Conservation (phyloP, 2,329 filamentous ascomycete genomes). For the Fusarium sarcochroum region DNA sequence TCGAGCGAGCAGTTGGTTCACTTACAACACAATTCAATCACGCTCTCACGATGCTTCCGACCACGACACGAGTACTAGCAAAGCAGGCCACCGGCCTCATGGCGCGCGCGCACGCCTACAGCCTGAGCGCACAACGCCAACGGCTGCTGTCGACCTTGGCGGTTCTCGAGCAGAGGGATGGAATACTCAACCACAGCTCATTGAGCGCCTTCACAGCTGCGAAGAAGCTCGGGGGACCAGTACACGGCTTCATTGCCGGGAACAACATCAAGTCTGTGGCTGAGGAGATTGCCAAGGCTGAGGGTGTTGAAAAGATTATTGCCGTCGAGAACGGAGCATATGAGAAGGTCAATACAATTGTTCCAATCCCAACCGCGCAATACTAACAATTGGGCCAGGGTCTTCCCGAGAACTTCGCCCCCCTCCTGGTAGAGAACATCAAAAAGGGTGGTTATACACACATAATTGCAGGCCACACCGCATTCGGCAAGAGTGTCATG, state of each 20-base stretch:
- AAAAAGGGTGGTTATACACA: constrained; percentile 96
- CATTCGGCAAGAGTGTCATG: constrained; percentile 96
- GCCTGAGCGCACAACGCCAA: constrained; percentile 51
- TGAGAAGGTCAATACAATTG: constrained; percentile 76
- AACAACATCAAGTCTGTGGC: constrained; percentile 81
- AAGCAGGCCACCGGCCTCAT: constrained; percentile 48
- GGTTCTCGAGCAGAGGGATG: constrained; percentile 91
- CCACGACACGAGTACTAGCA: constrained; percentile 49
- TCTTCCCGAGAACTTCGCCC: constrained; percentile 94
- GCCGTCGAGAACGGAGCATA: constrained; percentile 90
- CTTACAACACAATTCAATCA: constrained; percentile 29
- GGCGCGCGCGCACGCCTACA: constrained; percentile 44
- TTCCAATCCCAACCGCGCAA: not conserved
- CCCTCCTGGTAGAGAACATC: constrained; percentile 93
- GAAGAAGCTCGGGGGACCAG: constrained; percentile 84
- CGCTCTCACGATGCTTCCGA: constrained; percentile 51
- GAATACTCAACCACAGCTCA: constrained; percentile 85
- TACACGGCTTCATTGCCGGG: constrained; percentile 92
- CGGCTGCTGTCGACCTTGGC: constrained; percentile 87
- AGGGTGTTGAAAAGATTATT: constrained; percentile 92
- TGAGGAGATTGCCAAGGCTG: constrained; percentile 87
- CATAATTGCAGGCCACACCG: constrained; percentile 89
- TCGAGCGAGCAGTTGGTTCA: constrained; percentile 30
- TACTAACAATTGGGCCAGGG: constrained; percentile 66
- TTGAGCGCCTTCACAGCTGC: constrained; percentile 89